phyloP scores from a whole-genome alignment of 2,329 filamentous ascomycete genomes.

The Conoideocrella luteorostrata region DNA sequence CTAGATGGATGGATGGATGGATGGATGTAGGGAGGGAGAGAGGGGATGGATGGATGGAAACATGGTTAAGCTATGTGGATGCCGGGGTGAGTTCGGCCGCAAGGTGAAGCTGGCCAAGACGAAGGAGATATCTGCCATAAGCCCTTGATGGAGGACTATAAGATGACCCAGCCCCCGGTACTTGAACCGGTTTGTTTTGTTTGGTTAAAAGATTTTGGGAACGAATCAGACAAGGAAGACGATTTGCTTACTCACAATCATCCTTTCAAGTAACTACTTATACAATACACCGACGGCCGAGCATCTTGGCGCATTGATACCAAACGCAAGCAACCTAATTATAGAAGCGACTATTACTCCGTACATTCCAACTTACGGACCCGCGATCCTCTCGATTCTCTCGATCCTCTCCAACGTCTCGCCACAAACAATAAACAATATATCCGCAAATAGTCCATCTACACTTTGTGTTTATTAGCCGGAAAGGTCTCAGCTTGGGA shows the following conservation, averaged over 20 bases:
- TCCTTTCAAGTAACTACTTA: too few species aligned
- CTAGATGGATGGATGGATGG: background rate
- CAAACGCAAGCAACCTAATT: too few species aligned
- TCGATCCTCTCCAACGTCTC: too few species aligned
- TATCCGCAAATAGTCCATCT: too few species aligned
- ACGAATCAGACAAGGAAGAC: background rate
- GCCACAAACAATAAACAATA: background rate
- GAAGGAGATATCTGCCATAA: background rate
- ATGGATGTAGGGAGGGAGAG: background rate
- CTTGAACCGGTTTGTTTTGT: background rate
- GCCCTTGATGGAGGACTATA: conserved; percentile 3
- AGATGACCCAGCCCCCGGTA: conserved; percentile 2
- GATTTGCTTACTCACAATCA: background rate
- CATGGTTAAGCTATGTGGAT: background rate
- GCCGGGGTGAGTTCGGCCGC: background rate
- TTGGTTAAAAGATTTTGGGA: background rate
- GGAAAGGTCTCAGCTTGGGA: background rate
- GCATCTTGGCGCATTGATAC: background rate
- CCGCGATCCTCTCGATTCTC: too few species aligned
- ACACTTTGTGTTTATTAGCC: background rate
- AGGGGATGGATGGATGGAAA: background rate
- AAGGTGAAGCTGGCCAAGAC: background rate
- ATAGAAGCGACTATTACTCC: too few species aligned
- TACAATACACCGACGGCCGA: too few species aligned
- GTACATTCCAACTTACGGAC: too few species aligned